A percentile compares a stretch with the other conserved stretches of the same genome.
These are phyloP conservation scores for Claviceps humidiphila DNA, from an alignment of 2,329 filamentous ascomycete genomes.

Conservation along the genomic window DNA sequence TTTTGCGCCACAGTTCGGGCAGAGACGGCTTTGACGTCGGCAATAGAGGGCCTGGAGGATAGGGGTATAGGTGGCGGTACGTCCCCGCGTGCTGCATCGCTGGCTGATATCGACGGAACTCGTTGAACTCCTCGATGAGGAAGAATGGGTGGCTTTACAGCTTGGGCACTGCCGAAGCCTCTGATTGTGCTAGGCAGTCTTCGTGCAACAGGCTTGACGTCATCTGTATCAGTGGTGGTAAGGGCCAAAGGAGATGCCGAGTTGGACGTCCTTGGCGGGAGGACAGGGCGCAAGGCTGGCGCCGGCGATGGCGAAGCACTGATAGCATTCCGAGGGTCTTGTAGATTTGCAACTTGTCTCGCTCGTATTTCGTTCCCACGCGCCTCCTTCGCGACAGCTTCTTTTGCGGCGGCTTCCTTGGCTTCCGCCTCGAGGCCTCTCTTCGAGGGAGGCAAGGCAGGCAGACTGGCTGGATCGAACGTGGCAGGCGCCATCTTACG, in stretches of 20 bases:
- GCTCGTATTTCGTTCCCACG: conserved; percentile 5
- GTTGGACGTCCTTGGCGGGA: conserved; percentile 34
- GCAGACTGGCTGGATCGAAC: conserved; percentile 42
- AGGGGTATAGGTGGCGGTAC: conserved; percentile 39
- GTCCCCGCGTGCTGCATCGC: conserved; percentile 12
- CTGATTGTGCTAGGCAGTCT: conserved; percentile 9
- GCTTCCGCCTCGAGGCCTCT: conserved; percentile 38
- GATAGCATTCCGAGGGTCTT: conserved; percentile 13
- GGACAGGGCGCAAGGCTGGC: conserved; percentile 21
- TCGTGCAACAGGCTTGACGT: conserved; percentile 4
- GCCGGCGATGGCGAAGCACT: conserved; percentile 11
- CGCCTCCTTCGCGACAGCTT: conserved; percentile 2
- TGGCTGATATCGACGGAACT: conserved; percentile 4
- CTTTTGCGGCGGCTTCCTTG: conserved; percentile 12
- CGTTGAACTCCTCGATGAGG: conserved; percentile 1
- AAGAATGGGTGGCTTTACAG: neutral
- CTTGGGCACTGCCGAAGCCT: conserved; percentile 11
- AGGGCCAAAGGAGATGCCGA: conserved; percentile 5
- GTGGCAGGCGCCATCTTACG: conserved; percentile 40
- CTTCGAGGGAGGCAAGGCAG: conserved; percentile 41
- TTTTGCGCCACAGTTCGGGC: conserved; percentile 17
- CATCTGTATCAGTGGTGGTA: neutral
- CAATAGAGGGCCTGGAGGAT: conserved; percentile 35
- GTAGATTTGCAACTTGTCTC: conserved; percentile 4
- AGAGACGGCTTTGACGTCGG: conserved; percentile 35